Percentiles rank a stretch among this genome's conserved stretches.
These are phyloP conservation scores for Corchorus capsularis DNA, from an alignment of 345 rosid genomes.

Conservation along the genomic window DNA sequence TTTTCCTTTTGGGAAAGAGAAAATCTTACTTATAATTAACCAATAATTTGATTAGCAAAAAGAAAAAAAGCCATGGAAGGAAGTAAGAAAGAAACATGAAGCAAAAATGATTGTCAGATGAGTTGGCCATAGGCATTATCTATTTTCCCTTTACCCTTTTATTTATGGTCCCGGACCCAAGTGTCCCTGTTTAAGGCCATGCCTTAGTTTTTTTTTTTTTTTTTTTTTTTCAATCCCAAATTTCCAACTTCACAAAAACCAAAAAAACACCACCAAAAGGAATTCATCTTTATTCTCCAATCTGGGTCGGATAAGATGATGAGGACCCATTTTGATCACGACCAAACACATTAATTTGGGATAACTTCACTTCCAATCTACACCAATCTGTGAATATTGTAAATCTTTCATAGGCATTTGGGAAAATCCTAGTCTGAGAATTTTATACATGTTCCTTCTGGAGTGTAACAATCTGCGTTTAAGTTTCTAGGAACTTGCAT, in stretches of 20 bases:
- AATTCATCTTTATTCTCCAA: background rate
- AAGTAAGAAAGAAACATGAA: background rate
- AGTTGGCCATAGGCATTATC: background rate
- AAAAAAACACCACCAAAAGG: background rate
- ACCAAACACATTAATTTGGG: background rate
- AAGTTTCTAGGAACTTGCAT: too few species aligned
- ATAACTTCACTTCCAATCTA: background rate
- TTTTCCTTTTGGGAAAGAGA: background rate
- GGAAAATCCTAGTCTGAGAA: too few species aligned
- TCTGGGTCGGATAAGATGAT: background rate
- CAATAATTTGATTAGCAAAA: slow-evolving; percentile 1
- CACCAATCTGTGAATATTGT: too few species aligned
- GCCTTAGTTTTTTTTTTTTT: too few species aligned
- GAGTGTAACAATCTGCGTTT: too few species aligned
- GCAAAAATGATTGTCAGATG: background rate
- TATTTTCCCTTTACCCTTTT: background rate
- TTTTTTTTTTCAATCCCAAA: background rate
- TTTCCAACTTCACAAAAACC: background rate
- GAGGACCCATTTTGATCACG: background rate
- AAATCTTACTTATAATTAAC: background rate
- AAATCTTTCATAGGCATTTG: too few species aligned
- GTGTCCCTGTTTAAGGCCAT: background rate
- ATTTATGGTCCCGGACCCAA: slow-evolving; percentile 4
- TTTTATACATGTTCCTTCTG: too few species aligned
- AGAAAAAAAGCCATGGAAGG: too few species aligned